Conservation (phyloP, 2,329 filamentous ascomycete species). For the Tolypocladium album region DNA sequence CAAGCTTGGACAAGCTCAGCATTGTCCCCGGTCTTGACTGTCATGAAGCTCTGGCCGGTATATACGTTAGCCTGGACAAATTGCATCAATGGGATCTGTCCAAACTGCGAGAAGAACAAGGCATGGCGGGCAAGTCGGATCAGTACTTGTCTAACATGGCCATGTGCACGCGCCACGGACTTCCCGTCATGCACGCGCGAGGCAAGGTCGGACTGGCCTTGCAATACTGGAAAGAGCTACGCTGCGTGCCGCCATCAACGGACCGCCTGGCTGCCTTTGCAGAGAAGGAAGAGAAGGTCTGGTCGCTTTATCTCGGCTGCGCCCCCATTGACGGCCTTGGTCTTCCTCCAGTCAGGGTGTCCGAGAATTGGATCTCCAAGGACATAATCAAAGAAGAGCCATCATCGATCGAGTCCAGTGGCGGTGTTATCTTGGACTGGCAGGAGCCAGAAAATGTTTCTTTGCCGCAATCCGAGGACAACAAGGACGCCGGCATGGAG, state of each 20-base stretch:
- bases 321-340: conserved; percentile 32
- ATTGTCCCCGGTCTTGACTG: conserved; percentile 59
- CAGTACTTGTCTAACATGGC: conserved; percentile 43
- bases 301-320: conserved; percentile 60
- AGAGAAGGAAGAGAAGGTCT: conserved; percentile 39
- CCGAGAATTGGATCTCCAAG: conserved; percentile 63
- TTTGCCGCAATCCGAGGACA: conserved; percentile 34
- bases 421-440: conserved; percentile 52
- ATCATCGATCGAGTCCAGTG: conserved; percentile 25
- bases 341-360: conserved; percentile 56
- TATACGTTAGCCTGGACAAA: conserved; percentile 59
- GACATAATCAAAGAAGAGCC: conserved; percentile 48
- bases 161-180: conserved; percentile 60
- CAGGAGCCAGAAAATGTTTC: conserved; percentile 58
- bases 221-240: conserved; percentile 66
- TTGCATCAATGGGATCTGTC: conserved; percentile 63
- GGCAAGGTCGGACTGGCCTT: conserved; percentile 58
- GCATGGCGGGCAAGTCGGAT: conserved; percentile 32
- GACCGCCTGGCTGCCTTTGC: conserved; percentile 25
- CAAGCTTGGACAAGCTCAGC: conserved; percentile 61
- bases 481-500: conserved; percentile 40
- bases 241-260: conserved; percentile 30
- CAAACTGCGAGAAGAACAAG: conserved; percentile 38
- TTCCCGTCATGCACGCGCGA: conserved; percentile 59
- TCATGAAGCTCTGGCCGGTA: conserved; percentile 64